Evolutionary conservation across 1,139 yeast species (phyloP).

Genomic region (Hansenula sp.): DNA sequence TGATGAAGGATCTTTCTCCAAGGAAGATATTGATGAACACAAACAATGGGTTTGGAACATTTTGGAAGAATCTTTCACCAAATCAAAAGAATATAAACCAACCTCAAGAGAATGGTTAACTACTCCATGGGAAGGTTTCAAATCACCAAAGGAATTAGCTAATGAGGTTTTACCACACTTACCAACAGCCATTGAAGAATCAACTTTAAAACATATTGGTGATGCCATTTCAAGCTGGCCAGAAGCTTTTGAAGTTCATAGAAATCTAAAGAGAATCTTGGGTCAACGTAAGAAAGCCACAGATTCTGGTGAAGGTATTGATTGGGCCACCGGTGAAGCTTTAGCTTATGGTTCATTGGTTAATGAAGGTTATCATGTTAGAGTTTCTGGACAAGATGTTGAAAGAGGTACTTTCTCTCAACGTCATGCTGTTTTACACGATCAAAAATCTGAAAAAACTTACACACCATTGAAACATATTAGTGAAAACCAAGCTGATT

Average conservation of each 20-base stretch:
- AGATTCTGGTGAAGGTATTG: constrained; percentile 90
- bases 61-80: constrained; percentile 83
- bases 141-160: constrained; percentile 96
- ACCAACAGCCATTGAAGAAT: constrained; percentile 87
- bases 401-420: constrained; percentile 99
- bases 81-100: constrained; percentile 88
- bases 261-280: constrained; percentile 93
- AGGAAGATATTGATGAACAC: constrained; percentile 91
- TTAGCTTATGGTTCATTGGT: constrained; percentile 93
- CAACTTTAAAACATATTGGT: constrained; percentile 75
- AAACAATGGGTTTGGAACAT: constrained; percentile 97
- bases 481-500: constrained; percentile 79
- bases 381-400: constrained; percentile 99
- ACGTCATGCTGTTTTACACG: constrained; percentile 98
- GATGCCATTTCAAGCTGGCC: constrained; percentile 79
- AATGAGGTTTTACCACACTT: constrained; percentile 93
- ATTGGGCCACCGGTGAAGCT: constrained; percentile 99
- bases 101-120: constrained; percentile 97
- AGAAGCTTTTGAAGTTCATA: constrained; percentile 84
- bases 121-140: constrained; percentile 98
- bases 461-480: constrained; percentile 84
- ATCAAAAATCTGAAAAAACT: constrained; percentile 80
- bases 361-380: constrained; percentile 91
- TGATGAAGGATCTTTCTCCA: constrained; percentile 83
- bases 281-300: constrained; percentile 82